These are phyloP conservation scores for Raffaelea deltoideospora DNA, from an alignment of 2,329 filamentous ascomycete species.

Conservation along the genomic window DNA sequence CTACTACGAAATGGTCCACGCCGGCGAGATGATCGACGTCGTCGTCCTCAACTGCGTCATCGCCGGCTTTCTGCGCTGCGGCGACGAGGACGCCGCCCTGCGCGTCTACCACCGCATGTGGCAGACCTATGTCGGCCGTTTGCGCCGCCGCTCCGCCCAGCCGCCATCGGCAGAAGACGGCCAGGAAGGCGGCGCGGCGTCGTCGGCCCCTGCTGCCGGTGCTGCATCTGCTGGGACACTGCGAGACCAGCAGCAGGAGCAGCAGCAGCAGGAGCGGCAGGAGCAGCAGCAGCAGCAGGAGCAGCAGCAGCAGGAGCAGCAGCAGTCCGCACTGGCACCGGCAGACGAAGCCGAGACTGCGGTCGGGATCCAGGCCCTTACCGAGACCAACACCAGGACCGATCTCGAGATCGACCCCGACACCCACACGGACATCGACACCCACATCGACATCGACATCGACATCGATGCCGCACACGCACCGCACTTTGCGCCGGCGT, in stretches of 20 bases:
- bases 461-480: background rate
- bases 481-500: background rate
- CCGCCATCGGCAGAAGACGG: too few relatives aligned
- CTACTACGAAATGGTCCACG: constrained; percentile 70
- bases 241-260: too few relatives aligned
- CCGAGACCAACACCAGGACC: too few relatives aligned
- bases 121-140: constrained; percentile 24
- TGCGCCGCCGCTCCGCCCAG: too few relatives aligned
- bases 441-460: background rate
- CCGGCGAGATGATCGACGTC: constrained; percentile 79
- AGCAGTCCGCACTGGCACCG: too few relatives aligned
- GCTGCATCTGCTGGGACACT: too few relatives aligned
- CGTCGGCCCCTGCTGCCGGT: too few relatives aligned
- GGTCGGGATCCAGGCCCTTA: background rate
- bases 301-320: background rate
- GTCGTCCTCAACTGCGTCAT: constrained; percentile 79
- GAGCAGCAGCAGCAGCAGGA: background rate
- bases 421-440: too few relatives aligned
- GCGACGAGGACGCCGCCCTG: constrained; percentile 63
- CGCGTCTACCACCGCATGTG: constrained; percentile 80
- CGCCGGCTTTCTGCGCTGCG: constrained; percentile 57
- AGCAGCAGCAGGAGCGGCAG: background rate
- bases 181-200: background rate
- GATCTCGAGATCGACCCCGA: too few relatives aligned
- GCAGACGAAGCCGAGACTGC: background rate